Base-by-base conservation (phyloP, 371 early-diverging fungal species). In the Zancudomyces culisetae region DNA sequence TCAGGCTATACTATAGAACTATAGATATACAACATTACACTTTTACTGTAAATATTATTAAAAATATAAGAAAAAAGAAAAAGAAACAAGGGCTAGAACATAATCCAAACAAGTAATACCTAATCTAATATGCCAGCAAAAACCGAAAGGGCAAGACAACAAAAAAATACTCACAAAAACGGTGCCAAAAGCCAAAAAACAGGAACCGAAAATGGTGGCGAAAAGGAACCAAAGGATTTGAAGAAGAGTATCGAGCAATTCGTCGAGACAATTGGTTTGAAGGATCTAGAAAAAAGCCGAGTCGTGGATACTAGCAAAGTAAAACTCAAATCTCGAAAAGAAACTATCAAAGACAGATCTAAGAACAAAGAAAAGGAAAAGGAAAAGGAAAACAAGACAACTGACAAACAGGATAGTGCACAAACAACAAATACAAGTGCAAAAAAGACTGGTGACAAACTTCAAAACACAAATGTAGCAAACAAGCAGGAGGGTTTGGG, bases 231-330 rank as follows among this genome's bases (percentile, higher is more conserved):
- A 4, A 29, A 48, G 8, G 48, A 48, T 6, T 24, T 66, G 20
- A 42, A 59, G 22, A 53, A 60, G 53, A 62, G 62, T 40, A 52
- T 68, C 6, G 26, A 58, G 0, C 63, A 51, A 15, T 64, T 66
- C 39, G 66, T 59, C 30, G 55, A 58, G 55, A 68, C 68, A 3
- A 51, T 66, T 6, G 66, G 68, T 1, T 47, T 68, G 19, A 35
- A 35, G 35, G 40, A 56, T 3, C 55, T 63, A 12, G 53, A 51
- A 27, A 15, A 45, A 2, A 51, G 19, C 35, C 2, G 42, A n/a
- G 15, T 18, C 27, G 39, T n/a, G 29, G 47, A 15, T 39, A 48
- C 15, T 19, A 0, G 1, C 45, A 48, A 51, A 40, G 29, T 35
- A 27, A 53, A 42, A 40, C 43, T 42, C 21, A 43, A 29, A 27